Conservation (phyloP, 2,329 filamentous ascomycete species). For the Grosmannia huntii region DNA sequence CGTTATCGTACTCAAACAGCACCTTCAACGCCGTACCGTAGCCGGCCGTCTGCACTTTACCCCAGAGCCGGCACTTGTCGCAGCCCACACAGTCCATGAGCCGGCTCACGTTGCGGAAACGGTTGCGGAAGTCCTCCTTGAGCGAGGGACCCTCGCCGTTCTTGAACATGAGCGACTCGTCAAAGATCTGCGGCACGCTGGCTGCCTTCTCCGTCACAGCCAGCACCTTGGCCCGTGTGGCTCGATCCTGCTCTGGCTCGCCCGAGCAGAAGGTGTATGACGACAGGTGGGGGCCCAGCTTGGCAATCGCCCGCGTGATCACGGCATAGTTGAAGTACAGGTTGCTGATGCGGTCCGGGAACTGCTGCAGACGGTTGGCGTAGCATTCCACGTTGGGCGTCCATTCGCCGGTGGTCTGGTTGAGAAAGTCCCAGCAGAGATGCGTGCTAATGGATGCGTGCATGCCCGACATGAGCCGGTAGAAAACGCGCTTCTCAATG, state of each 20-base stretch:
- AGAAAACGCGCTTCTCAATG: constrained; percentile 96
- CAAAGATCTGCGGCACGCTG: constrained; percentile 69
- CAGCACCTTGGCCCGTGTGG: constrained; percentile 73
- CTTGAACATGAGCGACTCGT: constrained; percentile 92
- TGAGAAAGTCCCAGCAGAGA: constrained; percentile 89
- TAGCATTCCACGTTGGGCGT: constrained; percentile 84
- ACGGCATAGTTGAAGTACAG: constrained; percentile 98
- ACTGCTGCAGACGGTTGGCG: constrained; percentile 66
- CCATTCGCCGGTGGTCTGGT: constrained; percentile 91
- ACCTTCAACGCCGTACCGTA: constrained; percentile 94
- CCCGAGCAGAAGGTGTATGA: constrained; percentile 87
- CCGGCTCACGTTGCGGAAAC: constrained; percentile 91
- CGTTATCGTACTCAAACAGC: constrained; percentile 78
- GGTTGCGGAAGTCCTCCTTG: constrained; percentile 94
- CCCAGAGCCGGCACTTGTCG: constrained; percentile 97
- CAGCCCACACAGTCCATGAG: constrained; percentile 98
- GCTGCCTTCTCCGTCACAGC: constrained; percentile 59
- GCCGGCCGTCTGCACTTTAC: constrained; percentile 87
- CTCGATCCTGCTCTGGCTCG: constrained; percentile 63
- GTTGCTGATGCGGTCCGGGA: constrained; percentile 88
- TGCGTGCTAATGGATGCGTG: constrained; percentile 95
- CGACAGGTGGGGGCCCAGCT: constrained; percentile 66
- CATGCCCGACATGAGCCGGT: constrained; percentile 91
- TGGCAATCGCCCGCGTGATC: constrained; percentile 81
- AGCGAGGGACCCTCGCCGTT: constrained; percentile 60